Evolutionary conservation across 208 protist genomes (phyloP), one percentile per base, ranked within the genome.

Genomic region (Angomonas ambiguus): DNA sequence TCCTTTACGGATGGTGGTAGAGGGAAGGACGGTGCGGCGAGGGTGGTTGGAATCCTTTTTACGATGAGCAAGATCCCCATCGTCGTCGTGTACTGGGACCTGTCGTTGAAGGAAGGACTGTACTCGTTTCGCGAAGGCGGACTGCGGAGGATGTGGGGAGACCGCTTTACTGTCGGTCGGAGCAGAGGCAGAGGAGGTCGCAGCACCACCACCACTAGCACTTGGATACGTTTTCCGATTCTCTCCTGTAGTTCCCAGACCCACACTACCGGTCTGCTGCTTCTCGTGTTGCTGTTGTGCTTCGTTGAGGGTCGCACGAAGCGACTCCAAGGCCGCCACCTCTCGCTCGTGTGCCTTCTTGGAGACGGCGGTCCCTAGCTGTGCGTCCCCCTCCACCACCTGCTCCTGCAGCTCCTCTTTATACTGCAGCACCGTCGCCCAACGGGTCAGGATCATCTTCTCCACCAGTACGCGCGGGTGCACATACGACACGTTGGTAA

Each of bases 371-470:
- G 13, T 20, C n/a, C 8, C 24, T 33, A 53, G 34, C 67, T 31
- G 2, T 28, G 3, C 11, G 18, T 24, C 31, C 2, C 3, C 24
- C 60, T 55, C 42, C 2, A 51, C 59, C 22, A 41, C 53, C 3
- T 51, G 32, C 49, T 65, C 51, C 1, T 34, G 56, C 3, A 72
- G 49, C 28, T 65, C 72, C 27, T 67, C 84, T n/a, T 79, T 77
- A 66, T 91, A 96, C 66, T 91, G 76, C 0, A 93, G 74, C 45
- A 94, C 81, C n/a, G 78, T 91, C 55, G 63, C 78, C 82, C 85
- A 91, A 25, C 91, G 87, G 49, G 82, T 87, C 6, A 91, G 61
- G 69, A 90, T 91, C 71, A 93, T 85, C 70, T 93, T 84, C 56
- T 84, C 72, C 11, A 89, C 83, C 51, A 96, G 89, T 32, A 80